Evolutionary conservation across 1,284 basidiomycete species (phyloP), one percentile per base, ranked within the genome.

Genomic region (Xerocomus amazonicus): DNA sequence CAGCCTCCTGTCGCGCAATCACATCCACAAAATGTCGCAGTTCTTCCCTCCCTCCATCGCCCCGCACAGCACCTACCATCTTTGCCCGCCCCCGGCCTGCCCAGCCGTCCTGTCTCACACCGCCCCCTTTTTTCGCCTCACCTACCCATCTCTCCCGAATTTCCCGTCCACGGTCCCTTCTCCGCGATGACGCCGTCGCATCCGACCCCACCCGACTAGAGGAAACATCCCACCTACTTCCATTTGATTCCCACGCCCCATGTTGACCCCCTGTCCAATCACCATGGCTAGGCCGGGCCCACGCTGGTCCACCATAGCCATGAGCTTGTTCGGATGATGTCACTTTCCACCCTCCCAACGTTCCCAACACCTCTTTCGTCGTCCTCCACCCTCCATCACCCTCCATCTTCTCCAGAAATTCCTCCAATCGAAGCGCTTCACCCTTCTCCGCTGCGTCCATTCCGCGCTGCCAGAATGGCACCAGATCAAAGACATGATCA

Each of bases 401-500:
- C 42, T 70, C 65, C 58, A 70, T 58, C 53, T 65, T 57, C 56
- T 77, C 72, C 37, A 82, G 59, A 59, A 81, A 83, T 1, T 73
- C 70, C 52, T 79, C 77, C 63, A 80, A 56, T 26, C 70, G 69
- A 42, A 76, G 58, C 35, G 72, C 71, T 50, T 76, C 68, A 1
- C 75, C 79, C 27, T 70, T 67, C 59, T 76, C 72, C 9, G 78
- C 80, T 2, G 79, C 79, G 37, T 74, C 69, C 3, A 83, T 66
- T 4, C 75, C 77, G 16, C 70, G 63, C 28, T 72, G 70, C 81
- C 83, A 84, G 59, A 80, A 82, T 1, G 73, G 71, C 32, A 84
- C 70, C 50, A 79, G 54, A 55, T 75, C 73, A 39, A 66, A 63
- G 17, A 76, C 67, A 7, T 71, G 69, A 50, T 81, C 78, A 9